phyloP scores from a whole-genome alignment of 106 monocot genomes.

The Dendrobium catenatum region DNA sequence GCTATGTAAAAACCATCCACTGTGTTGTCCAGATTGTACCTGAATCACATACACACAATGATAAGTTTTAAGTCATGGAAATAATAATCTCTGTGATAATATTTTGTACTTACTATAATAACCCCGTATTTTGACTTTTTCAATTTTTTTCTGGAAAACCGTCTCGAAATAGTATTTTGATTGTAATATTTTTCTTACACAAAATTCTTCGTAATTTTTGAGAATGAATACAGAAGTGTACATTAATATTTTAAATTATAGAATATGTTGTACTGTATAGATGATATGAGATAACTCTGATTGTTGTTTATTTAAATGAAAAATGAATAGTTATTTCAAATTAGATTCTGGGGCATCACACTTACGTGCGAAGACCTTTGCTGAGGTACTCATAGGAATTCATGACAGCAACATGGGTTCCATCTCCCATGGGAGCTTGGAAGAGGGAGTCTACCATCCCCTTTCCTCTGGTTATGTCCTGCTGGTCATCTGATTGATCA shows the following conservation, averaged over 20 bases:
- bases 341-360: no score
- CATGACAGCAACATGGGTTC: slow-evolving; percentile 75
- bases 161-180: no score
- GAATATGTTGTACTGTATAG: no score
- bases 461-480: slow-evolving; percentile 94
- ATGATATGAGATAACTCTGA: no score
- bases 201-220: no score
- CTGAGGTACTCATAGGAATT: slow-evolving; percentile 88
- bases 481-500: slow-evolving; percentile 88
- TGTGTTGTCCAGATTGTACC: slow-evolving; percentile 70
- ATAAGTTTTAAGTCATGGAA: not conserved
- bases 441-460: slow-evolving; percentile 72
- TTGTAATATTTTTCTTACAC: no score
- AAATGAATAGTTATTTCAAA: no score
- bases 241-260: no score
- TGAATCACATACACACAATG: slow-evolving; percentile 7
- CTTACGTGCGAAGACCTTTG: slow-evolving; percentile 47
- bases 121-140: no score
- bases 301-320: no score
- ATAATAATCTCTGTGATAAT: not conserved
- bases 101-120: slow-evolving; percentile 28
- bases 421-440: slow-evolving; percentile 78
- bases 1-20: slow-evolving; percentile 87
- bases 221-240: no score
- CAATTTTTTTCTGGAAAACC: no score